Conservation (phyloP, 139 green algal genomes). For the Eudorina sp. region DNA sequence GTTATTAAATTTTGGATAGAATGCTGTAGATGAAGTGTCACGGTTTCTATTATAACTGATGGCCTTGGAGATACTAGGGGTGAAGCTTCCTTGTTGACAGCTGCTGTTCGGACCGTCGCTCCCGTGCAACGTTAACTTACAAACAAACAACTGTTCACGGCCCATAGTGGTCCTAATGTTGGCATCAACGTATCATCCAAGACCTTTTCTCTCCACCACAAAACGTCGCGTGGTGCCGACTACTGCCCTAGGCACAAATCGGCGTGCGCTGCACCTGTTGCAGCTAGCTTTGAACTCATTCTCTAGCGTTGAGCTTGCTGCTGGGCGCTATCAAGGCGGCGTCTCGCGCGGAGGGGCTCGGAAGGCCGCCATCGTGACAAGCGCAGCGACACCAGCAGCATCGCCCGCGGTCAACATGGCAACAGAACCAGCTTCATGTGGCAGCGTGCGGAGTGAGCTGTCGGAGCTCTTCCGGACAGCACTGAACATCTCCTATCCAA, state of each 20-base stretch:
- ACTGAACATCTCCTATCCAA: constrained; percentile 80
- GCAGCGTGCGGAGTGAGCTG: constrained; percentile 68
- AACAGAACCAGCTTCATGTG: constrained; percentile 13
- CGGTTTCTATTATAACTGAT: not conserved
- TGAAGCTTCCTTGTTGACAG: not conserved
- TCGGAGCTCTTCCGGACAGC: constrained; percentile 73
- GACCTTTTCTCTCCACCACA: constrained; percentile 19
- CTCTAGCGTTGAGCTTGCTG: not conserved
- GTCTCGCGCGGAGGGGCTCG: not conserved
- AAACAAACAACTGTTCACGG: constrained; percentile 1
- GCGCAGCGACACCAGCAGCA: not conserved
- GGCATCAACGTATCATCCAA: constrained; percentile 22
- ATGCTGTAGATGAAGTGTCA: too few species aligned
- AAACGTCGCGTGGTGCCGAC: not conserved
- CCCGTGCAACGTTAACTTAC: constrained; percentile 5
- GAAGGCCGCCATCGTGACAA: not conserved
- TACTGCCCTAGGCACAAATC: not conserved
- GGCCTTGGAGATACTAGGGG: not conserved
- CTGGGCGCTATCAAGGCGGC: not conserved
- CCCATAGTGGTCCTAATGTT: constrained; percentile 9
- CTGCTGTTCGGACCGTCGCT: not conserved
- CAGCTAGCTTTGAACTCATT: not conserved
- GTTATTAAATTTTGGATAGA: too few species aligned
- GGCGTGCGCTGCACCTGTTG: constrained; percentile 10
- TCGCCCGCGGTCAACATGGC: not conserved